Evolutionary conservation across 2,329 filamentous ascomycete species (phyloP).

Genomic region (Phialocephala sp.): DNA sequence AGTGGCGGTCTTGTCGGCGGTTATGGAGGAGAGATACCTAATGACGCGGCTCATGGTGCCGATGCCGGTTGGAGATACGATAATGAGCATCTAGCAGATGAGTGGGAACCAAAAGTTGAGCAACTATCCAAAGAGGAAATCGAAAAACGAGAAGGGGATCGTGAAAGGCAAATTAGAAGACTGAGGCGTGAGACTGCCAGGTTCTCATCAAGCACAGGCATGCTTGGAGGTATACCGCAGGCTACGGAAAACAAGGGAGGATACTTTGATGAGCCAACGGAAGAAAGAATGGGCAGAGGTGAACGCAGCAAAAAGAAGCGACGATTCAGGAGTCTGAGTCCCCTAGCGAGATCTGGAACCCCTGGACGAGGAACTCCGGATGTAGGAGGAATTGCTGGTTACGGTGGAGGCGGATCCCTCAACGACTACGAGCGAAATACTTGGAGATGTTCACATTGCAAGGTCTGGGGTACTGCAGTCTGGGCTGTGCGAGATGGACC

Average conservation of each 20-base stretch:
- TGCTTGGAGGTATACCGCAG: slow-evolving; percentile 75
- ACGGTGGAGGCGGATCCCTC: slow-evolving; percentile 62
- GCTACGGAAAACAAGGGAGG: slow-evolving; percentile 51
- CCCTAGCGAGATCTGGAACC: slow-evolving; percentile 70
- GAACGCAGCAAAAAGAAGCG: slow-evolving; percentile 96
- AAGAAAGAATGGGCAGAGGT: slow-evolving; percentile 89
- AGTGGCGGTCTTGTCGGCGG: slow-evolving; percentile 84
- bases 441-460: slow-evolving; percentile 90
- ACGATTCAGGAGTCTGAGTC: slow-evolving; percentile 86
- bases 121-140: slow-evolving; percentile 92
- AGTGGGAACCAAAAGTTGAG: slow-evolving; percentile 85
- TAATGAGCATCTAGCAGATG: slow-evolving; percentile 82
- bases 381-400: slow-evolving; percentile 73
- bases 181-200: slow-evolving; percentile 88
- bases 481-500: slow-evolving; percentile 97
- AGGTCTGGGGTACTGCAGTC: slow-evolving; percentile 85
- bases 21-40: slow-evolving; percentile 77
- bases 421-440: slow-evolving; percentile 78
- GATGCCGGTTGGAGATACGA: slow-evolving; percentile 97
- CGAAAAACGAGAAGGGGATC: slow-evolving; percentile 92
- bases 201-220: slow-evolving; percentile 85
- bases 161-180: slow-evolving; percentile 87
- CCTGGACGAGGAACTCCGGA: slow-evolving; percentile 83
- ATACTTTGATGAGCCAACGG: slow-evolving; percentile 56
- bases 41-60: slow-evolving; percentile 81